These are phyloP conservation scores for Pascua guehoae DNA, from an alignment of 1,284 basidiomycete species.

Conservation along the genomic window DNA sequence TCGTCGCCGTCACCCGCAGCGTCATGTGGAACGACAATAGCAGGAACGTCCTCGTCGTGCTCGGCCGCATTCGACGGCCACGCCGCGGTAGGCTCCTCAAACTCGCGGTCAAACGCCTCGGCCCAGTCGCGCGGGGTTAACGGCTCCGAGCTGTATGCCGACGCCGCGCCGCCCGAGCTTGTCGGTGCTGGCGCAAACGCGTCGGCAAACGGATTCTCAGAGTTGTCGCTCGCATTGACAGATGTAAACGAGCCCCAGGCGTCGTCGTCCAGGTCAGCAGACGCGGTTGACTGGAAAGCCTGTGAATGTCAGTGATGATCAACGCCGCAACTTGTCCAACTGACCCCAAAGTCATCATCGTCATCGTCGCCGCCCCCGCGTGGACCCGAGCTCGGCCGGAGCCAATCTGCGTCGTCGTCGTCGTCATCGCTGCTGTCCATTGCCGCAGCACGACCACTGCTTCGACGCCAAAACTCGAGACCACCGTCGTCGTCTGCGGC, in stretches of 20 bases:
- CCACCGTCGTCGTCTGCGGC: constrained; percentile 26
- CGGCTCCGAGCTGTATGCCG: constrained; percentile 18
- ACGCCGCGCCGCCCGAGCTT: neutral
- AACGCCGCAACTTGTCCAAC: constrained; percentile 2
- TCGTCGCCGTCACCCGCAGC: constrained; percentile 5
- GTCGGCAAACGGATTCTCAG: constrained; percentile 46
- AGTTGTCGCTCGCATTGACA: constrained; percentile 13
- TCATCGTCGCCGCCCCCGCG: constrained; percentile 24
- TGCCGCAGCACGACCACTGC: constrained; percentile 4
- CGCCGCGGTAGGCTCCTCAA: constrained; percentile 9
- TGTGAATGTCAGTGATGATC: constrained; percentile 1
- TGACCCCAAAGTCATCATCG: constrained; percentile 42
- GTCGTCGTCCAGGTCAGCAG: constrained; percentile 35
- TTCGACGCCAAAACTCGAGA: constrained; percentile 22
- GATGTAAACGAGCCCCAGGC: constrained; percentile 46
- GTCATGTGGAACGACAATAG: neutral
- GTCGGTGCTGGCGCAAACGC: constrained; percentile 23
- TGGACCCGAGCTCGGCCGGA: constrained; percentile 28
- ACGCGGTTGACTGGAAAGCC: constrained; percentile 21
- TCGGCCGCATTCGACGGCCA: constrained; percentile 9
- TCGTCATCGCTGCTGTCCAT: constrained; percentile 43
- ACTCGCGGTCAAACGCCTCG: constrained; percentile 41
- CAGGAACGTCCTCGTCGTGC: constrained; percentile 7
- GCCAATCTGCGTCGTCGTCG: constrained; percentile 47
- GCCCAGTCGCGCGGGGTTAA: constrained; percentile 46